Conservation (phyloP, 2,329 filamentous ascomycete species). For the Diaporthe ilicicola region DNA sequence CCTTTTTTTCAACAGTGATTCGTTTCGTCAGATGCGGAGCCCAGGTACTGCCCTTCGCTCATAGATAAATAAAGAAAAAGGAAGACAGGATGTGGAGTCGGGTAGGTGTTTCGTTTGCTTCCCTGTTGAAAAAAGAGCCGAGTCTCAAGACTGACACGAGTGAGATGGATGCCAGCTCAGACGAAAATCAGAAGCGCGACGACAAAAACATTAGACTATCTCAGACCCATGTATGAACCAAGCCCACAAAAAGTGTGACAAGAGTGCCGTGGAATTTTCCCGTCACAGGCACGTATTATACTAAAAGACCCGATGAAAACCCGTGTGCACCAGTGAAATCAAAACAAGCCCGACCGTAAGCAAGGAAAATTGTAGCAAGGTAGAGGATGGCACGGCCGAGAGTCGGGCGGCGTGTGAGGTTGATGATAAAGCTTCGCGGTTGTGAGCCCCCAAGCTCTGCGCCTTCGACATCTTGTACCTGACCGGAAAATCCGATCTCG, state of each 20-base stretch:
- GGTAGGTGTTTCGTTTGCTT: slow-evolving; percentile 24
- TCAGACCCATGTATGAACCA: slow-evolving; percentile 31
- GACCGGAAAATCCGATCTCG: neutral
- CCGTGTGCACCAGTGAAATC: slow-evolving; percentile 30
- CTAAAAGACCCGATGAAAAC: slow-evolving; percentile 27
- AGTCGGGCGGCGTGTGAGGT: neutral
- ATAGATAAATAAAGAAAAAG: slow-evolving; percentile 12
- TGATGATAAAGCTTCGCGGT: neutral
- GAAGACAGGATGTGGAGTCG: slow-evolving; percentile 8
- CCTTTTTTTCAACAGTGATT: slow-evolving; percentile 23
- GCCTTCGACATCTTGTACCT: neutral
- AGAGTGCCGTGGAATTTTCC: slow-evolving; percentile 28
- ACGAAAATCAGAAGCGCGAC: slow-evolving; percentile 15
- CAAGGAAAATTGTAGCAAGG: slow-evolving; percentile 22
- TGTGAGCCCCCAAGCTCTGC: slow-evolving; percentile 1
- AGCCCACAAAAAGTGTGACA: slow-evolving; percentile 19
- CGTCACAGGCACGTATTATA: slow-evolving; percentile 33
- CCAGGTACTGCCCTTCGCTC: slow-evolving; percentile 18
- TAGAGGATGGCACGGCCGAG: neutral
- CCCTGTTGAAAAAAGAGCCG: slow-evolving; percentile 4
- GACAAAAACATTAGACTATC: slow-evolving; percentile 32
- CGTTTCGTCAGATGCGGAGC: slow-evolving; percentile 21
- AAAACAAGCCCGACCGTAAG: slow-evolving; percentile 25
- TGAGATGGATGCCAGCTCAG: slow-evolving; percentile 18
- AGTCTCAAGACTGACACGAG: slow-evolving; percentile 3